A percentile compares a stretch with the other conserved stretches of the same genome.
Evolutionary conservation across 495 filamentous ascomycete genomes (phyloP).

Genomic region (Aspergillus asperescens): DNA sequence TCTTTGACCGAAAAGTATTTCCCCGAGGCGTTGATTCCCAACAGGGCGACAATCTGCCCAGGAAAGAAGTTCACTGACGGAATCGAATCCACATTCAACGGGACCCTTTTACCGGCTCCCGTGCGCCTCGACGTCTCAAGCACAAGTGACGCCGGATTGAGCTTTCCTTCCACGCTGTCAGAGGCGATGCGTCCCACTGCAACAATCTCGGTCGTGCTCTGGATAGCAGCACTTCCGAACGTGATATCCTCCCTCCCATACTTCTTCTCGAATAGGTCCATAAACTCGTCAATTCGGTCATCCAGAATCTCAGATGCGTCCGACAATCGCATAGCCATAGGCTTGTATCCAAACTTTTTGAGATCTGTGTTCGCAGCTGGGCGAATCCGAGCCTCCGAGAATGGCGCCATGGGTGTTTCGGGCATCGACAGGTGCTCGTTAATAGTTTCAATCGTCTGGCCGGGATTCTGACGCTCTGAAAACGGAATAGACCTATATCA

Average conservation of each 20-base stretch:
- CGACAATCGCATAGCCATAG: conserved; percentile 87
- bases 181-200: conserved; percentile 88
- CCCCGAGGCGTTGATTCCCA: conserved; percentile 81
- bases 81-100: conserved; percentile 67
- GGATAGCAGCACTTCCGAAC: conserved; percentile 80
- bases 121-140: conserved; percentile 83
- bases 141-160: conserved; percentile 77
- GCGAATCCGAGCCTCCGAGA: conserved; percentile 69
- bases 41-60: conserved; percentile 84
- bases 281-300: conserved; percentile 89
- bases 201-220: conserved; percentile 79
- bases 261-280: conserved; percentile 61
- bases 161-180: conserved; percentile 73
- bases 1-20: conserved; percentile 77
- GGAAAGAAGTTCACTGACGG: conserved; percentile 81
- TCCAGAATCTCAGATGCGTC: conserved; percentile 90
- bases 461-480: conserved; percentile 65
- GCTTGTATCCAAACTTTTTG: conserved; percentile 85
- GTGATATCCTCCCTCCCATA: conserved; percentile 71
- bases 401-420: conserved; percentile 69
- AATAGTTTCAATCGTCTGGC: conserved; percentile 72
- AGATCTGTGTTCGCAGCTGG: conserved; percentile 76
- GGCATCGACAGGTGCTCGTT: conserved; percentile 66
- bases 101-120: conserved; percentile 74
- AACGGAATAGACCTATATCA: conserved; percentile 53